These are phyloP conservation scores for Persicaria maculosa DNA, from an alignment of 148 eudicot genomes.

Conservation along the genomic window DNA sequence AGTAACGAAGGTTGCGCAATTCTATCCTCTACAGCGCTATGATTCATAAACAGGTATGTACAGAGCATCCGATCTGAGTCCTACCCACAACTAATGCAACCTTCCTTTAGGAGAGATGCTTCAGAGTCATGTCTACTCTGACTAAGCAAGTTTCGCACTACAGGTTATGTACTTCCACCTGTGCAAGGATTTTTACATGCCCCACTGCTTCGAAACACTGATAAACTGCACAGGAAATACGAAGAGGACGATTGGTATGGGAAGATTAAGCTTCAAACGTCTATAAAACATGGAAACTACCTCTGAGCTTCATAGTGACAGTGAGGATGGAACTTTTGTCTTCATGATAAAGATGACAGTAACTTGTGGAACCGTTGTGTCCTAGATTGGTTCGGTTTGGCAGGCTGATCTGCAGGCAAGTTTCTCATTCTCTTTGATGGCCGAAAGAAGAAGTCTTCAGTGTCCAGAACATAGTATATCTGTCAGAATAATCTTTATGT, in stretches of 20 bases:
- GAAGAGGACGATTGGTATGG: neutral
- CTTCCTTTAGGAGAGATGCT: neutral
- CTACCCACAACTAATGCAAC: slow-evolving; percentile 4
- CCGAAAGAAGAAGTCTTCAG: slow-evolving; percentile 69
- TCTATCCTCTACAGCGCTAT: neutral
- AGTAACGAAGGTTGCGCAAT: neutral
- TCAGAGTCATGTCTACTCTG: neutral
- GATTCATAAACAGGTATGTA: slow-evolving; percentile 12
- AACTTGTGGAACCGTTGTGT: slow-evolving; percentile 44
- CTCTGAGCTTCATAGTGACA: neutral
- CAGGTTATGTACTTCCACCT: neutral
- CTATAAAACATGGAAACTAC: neutral
- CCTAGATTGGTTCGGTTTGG: slow-evolving; percentile 25
- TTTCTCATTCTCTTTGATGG: slow-evolving; percentile 31
- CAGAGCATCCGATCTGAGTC: neutral
- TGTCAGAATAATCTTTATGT: slow-evolving; percentile 17
- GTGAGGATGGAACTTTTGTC: neutral
- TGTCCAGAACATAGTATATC: slow-evolving; percentile 85
- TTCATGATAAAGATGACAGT: slow-evolving; percentile 23
- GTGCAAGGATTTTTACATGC: neutral
- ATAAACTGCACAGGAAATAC: neutral
- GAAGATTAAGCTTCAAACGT: neutral
- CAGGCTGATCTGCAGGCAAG: slow-evolving; percentile 17
- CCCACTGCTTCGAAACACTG: neutral
- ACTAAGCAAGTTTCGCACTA: slow-evolving; percentile 3